Base-by-base conservation (phyloP, 371 early-diverging fungal genomes). In the Circinella minor region DNA sequence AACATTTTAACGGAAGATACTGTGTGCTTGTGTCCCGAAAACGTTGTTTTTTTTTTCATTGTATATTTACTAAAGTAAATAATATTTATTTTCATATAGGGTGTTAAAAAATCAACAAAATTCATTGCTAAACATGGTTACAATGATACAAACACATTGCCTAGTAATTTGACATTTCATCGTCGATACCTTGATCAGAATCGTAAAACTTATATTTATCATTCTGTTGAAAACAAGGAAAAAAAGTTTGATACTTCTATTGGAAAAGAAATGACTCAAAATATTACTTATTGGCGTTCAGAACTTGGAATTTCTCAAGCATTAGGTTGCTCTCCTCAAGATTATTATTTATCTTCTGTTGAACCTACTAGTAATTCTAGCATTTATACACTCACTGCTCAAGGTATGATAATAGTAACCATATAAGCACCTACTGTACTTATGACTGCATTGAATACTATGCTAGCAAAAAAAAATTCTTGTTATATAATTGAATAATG, bases 121-220 rank as follows among this genome's bases (percentile, higher is more conserved):
- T 74, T 71, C 39, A 69, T 71, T 18, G 36, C 68, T 18, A 66
- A 68, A 46, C 66, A 74, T 18, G 75, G 75, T 14, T 69, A 68
- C 62, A 55, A 74, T 60, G 39, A 61, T 54, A 54, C 47, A 15
- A 36, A 67, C 1, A 3, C 18, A 9, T 27, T 51, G n/a, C 75
- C 75, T 10, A 38, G 66, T 74, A 83, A 86, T 69, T 64, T 87
- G 65, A 84, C 82, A 9, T 84, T 88, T 71, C 70, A 76, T 62
- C 84, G 88, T 63, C 85, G 88, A 4, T 89, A 89, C 77, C 78
- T 89, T 11, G 86, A 88, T 69, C 83, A 84, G 67, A 89, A 89
- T 70, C 71, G 86, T 4, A 72, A 79, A 37, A 87, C 88, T 47
- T 87, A 82, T 78, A 84, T 86, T 74, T 85, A 75, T 63, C 90